Conservation (phyloP, 495 filamentous ascomycete species). For the Penicillium dipodomyicola region DNA sequence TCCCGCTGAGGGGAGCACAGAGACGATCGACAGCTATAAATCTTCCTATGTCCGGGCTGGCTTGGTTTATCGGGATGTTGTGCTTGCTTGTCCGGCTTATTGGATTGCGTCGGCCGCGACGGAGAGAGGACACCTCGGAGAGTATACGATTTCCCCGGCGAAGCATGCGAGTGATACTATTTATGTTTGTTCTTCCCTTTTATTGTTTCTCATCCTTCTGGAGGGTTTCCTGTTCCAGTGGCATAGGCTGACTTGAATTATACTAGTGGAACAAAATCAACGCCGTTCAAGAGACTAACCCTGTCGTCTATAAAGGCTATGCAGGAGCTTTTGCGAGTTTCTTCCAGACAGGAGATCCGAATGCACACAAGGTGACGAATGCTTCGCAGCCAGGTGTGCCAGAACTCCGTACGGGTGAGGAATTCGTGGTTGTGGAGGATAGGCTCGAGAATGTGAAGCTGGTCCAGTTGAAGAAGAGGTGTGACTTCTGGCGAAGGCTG, state of each 20-base stretch:
- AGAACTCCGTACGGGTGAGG: conserved; percentile 33
- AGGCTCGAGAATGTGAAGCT: conserved; percentile 44
- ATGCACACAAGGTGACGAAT: conserved; percentile 55
- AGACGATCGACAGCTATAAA: conserved; percentile 46
- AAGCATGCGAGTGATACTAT: conserved; percentile 58
- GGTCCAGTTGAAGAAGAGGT: conserved; percentile 43
- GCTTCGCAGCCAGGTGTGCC: conserved; percentile 46
- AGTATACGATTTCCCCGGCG: conserved; percentile 59
- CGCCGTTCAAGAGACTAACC: conserved; percentile 50
- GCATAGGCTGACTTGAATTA: conserved; percentile 2
- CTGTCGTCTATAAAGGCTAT: conserved; percentile 55
- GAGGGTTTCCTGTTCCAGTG: neutral
- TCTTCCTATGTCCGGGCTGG: conserved; percentile 48
- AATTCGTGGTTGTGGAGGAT: conserved; percentile 50
- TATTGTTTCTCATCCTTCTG: neutral
- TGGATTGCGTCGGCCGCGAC: conserved; percentile 52
- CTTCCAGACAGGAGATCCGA: conserved; percentile 58
- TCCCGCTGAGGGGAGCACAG: conserved; percentile 41
- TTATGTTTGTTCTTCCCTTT: conserved; percentile 40
- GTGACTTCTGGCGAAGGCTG: conserved; percentile 54
- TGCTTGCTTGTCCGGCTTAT: conserved; percentile 59
- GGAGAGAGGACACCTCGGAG: conserved; percentile 50
- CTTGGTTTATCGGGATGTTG: conserved; percentile 55
- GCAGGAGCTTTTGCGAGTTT: conserved; percentile 60
- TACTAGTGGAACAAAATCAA: conserved; percentile 57